Base-by-base conservation (phyloP, 495 filamentous ascomycete species). In the Penicillium diatomitis region DNA sequence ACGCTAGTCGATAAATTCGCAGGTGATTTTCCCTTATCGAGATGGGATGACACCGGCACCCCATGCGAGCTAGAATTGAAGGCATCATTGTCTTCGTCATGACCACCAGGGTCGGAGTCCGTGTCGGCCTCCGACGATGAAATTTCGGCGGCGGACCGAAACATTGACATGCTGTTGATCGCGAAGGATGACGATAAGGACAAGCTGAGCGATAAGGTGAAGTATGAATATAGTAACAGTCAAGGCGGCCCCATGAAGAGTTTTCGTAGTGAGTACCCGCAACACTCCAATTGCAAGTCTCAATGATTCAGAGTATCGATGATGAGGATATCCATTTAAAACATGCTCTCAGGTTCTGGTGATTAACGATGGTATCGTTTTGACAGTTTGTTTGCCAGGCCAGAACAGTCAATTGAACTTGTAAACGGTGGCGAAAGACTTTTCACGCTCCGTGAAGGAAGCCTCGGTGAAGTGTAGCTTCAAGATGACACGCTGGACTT, bases 141-240 rank as follows among this genome's bases (percentile, higher is more conserved):
- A 30, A 64, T 56, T 6, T 73, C 71, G 32, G 65, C 63, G 20
- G 68, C 62, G 43, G 68, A 60, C 39, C 64, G 64, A 48, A 74
- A 74, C 66, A 74, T 64, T 8, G 71, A 74, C 71, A 74, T 74
- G 5, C 49, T 63, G 61, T 45, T 50, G 33, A 27, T 39, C 10
- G 40, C 9, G n/a, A 37, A 27, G 27, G 39, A 27, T 42, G 40
- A 20, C 32, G 20, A 20, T 20, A 20, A 20, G 20, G 20, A 20
- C 20, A 20, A 20, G 20, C 2, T 0, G 1, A 20, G 20, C 20
- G 20, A 20, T 20, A 20, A 20, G 20, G 20, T 20, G 20, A 20
- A 20, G 20, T 20, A 20, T 20, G 20, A 20, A 20, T 20, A 20
- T 20, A 20, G 20, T 20, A 20, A 20, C 20, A 20, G 20, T 20